Conservation (phyloP, 2,329 filamentous ascomycete species). For the Iodosphaeria phyllophila region DNA sequence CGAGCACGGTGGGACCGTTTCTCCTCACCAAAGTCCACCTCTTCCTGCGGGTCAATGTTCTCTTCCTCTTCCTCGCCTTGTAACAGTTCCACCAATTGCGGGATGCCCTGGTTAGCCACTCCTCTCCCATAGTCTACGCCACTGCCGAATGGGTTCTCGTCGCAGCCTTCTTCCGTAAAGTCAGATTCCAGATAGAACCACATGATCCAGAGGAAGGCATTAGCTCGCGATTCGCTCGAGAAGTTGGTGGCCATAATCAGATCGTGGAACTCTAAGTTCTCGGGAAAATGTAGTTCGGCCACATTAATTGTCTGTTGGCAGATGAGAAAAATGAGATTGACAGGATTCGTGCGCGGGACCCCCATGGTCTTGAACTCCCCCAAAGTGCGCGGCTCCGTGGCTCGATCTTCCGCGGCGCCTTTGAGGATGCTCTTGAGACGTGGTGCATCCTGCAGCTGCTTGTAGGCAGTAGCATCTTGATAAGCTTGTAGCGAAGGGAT, state of each 20-base stretch:
- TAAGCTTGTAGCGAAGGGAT: constrained; percentile 92
- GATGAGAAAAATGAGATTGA: constrained; percentile 92
- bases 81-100: constrained; percentile 44
- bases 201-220: constrained; percentile 90
- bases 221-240: constrained; percentile 66
- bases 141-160: constrained; percentile 76
- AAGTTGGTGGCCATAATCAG: constrained; percentile 80
- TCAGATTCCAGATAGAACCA: constrained; percentile 98
- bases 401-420: constrained; percentile 76
- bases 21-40: constrained; percentile 14
- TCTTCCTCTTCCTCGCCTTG: constrained; percentile 46
- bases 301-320: constrained; percentile 79
- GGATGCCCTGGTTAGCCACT: constrained; percentile 51
- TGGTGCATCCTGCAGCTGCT: constrained; percentile 91
- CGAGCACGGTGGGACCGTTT: constrained; percentile 59
- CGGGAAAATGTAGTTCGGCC: constrained; percentile 79
- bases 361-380: constrained; percentile 56
- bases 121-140: constrained; percentile 46
- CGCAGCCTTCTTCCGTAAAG: constrained; percentile 72
- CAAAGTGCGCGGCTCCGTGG: constrained; percentile 58
- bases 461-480: constrained; percentile 90
- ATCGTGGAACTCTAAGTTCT: constrained; percentile 81
- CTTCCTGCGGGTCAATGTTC: constrained; percentile 51
- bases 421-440: constrained; percentile 94
- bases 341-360: constrained; percentile 73